These are phyloP conservation scores for Sugiyamaella paludigena DNA, from an alignment of 1,139 yeast genomes.

Conservation along the genomic window DNA sequence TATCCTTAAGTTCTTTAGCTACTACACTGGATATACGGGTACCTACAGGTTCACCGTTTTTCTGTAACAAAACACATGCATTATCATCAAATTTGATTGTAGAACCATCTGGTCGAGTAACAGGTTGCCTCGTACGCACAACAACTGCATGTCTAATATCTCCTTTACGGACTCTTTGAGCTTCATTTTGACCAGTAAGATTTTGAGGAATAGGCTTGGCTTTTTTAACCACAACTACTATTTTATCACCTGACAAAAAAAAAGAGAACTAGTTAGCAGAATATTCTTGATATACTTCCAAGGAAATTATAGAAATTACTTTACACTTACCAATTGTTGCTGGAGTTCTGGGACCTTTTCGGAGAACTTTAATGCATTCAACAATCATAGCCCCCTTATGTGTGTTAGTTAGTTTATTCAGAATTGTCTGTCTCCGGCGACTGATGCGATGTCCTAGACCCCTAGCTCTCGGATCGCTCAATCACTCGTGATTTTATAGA, in stretches of 20 bases:
- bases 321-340: constrained; percentile 63
- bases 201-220: constrained; percentile 74
- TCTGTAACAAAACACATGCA: constrained; percentile 92
- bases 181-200: constrained; percentile 37
- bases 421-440: neutral
- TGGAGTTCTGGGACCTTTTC: constrained; percentile 80
- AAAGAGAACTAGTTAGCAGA: too few relatives aligned
- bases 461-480: too few relatives aligned
- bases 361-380: constrained; percentile 92
- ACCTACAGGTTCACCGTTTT: constrained; percentile 91
- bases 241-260: constrained; percentile 53
- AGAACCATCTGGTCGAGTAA: constrained; percentile 84
- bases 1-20: constrained; percentile 84
- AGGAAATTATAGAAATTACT: neutral
- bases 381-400: constrained; percentile 78
- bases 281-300: neutral
- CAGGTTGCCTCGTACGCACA: constrained; percentile 87
- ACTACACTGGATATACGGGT: constrained; percentile 91
- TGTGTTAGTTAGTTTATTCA: constrained; percentile 4
- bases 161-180: constrained; percentile 85
- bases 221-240: constrained; percentile 91
- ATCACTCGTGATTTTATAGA: too few relatives aligned
- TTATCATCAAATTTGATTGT: constrained; percentile 88
- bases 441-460: too few relatives aligned
- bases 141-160: constrained; percentile 95